phyloP scores from a whole-genome alignment of 164 flowering plant species.

The Malania oleifera region DNA sequence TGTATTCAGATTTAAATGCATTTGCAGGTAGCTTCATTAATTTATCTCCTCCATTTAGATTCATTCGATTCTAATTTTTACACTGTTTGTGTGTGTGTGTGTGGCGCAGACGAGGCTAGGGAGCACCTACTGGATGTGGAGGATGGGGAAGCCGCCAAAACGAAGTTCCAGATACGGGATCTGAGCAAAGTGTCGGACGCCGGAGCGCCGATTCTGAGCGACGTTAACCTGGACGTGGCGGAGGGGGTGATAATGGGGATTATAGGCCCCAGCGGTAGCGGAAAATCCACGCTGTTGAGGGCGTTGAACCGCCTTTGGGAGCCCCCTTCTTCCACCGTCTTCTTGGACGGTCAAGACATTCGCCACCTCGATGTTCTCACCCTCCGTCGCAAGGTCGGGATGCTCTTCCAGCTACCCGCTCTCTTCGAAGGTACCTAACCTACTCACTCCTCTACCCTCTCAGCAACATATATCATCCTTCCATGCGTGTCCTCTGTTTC shows the following conservation, averaged over 20 bases:
- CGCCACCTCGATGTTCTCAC: conserved; percentile 31
- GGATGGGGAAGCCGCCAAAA: conserved; percentile 4
- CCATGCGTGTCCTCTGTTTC: too few species aligned
- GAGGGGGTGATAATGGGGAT: conserved; percentile 36
- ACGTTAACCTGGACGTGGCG: conserved; percentile 28
- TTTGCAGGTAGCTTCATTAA: too few species aligned
- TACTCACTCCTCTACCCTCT: background rate
- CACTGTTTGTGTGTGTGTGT: too few species aligned
- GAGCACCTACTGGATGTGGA: conserved; percentile 27
- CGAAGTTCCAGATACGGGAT: conserved; percentile 23
- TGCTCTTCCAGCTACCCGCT: conserved; percentile 50
- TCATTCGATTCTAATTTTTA: too few species aligned
- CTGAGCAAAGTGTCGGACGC: conserved; percentile 26
- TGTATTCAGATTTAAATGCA: too few species aligned
- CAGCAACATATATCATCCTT: too few species aligned
- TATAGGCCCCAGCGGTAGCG: conserved; percentile 51
- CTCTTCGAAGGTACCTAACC: conserved; percentile 31
- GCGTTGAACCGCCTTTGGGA: conserved; percentile 48
- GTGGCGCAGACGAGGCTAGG: conserved; percentile 4
- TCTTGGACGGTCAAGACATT: conserved; percentile 40
- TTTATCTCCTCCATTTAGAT: too few species aligned
- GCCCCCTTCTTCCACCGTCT: conserved; percentile 32
- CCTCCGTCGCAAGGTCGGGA: conserved; percentile 47
- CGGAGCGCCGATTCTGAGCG: conserved; percentile 25
- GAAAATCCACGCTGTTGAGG: conserved; percentile 40